Base-by-base conservation (phyloP, 208 protist genomes). In the Crithidia acanthocephali region DNA sequence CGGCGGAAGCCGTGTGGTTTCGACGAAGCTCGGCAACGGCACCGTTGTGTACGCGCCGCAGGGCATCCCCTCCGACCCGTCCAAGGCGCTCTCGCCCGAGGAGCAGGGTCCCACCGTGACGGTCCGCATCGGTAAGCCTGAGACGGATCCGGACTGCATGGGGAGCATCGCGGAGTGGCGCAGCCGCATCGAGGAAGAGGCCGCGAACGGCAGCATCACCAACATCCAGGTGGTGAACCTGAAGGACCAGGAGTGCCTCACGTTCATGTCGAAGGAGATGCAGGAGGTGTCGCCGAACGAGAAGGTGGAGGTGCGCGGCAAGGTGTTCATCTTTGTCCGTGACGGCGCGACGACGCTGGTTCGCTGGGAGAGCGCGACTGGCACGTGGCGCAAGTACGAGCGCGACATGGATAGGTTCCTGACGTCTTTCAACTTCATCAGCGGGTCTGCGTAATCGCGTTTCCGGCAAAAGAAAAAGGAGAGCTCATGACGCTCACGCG, bases 81-180 rank as follows among this genome's bases (percentile, higher is more conserved):
- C 71, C 1, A 75, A 74, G 50, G 69, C 76, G 20, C 57, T 35
- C 33, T 55, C 58, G 16, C 74, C 73, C 5, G 77, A 84, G 52
- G 76, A 92, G 48, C 74, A 79, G 48, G 83, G 83, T n/a, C 86
- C 86, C 23, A 86, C 84, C 30, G 75, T 94, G 20, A 94, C 89
- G 15, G 79, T 94, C 27, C 89, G 89, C 63, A 76, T 85, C 22
- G 89, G 85, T 25, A 80, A 68, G 44, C 86, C 89, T 25, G 75
- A 84, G 55, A 86, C 79, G 22, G 89, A 94, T 56, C 80, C 85
- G 1, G 89, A 94, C 53, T 94, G 89, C 80, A 81, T 82, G 79
- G 68, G 68, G 4, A 83, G 79, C 20, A 64, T 94, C 15, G 84
- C 83, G 47, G 84, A 85, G 69, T 94, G 89, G 87, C 57, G 83